Base-by-base conservation (phyloP, 2,329 filamentous ascomycete species). In the Pestalotiopsis sp. region DNA sequence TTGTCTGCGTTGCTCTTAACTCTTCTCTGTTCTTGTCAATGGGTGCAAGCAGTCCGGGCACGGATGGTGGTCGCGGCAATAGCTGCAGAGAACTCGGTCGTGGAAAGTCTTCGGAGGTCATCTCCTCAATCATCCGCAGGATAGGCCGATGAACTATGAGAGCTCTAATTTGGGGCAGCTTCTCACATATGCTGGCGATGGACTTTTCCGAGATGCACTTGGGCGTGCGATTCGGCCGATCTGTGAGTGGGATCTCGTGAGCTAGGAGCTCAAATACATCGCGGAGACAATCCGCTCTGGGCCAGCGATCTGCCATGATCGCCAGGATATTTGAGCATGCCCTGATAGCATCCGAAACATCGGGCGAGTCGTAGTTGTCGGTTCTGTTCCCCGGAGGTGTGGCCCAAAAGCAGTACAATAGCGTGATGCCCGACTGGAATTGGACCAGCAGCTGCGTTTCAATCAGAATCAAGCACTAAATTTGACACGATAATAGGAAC, bases 361-460 rank as follows among this genome's bases (percentile, higher is more conserved):
- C 75, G 0, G 72, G 69, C 0, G 72, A 72, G 55, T 74, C 69
- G 44, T 75, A 79, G 14, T 72, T 76, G 1, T 74, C 71, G 0
- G 75, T 75, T 62, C 77, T 68, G 5, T 71, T 70, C 30, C 73
- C 68, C 0, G 74, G 75, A 3, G 78, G 77, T 7, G 77, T 78
- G 17, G 77, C 76, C 69, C 73, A 80, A 69, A 78, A 78, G 68
- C 78, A 79, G 68, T 80, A 79, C 3, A 80, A 66, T 2, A 81
- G 72, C 0, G 77, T 77, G 1, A 79, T 73, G 9, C 78, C 78
- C 3, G 74, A 78, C 67, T 79, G 76, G 66, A 79, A 80, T 67
- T 77, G 76, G 4, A 72, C 70, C 0, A 78, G 20, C 10, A 64
- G 26, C 38, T 64, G 48, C 5, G 14, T 20, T 26, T 20, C 14